Evolutionary conservation across 2,329 filamentous ascomycete species (phyloP), one percentile per base, ranked within the genome.

Genomic region (Byssochlamys sp.): DNA sequence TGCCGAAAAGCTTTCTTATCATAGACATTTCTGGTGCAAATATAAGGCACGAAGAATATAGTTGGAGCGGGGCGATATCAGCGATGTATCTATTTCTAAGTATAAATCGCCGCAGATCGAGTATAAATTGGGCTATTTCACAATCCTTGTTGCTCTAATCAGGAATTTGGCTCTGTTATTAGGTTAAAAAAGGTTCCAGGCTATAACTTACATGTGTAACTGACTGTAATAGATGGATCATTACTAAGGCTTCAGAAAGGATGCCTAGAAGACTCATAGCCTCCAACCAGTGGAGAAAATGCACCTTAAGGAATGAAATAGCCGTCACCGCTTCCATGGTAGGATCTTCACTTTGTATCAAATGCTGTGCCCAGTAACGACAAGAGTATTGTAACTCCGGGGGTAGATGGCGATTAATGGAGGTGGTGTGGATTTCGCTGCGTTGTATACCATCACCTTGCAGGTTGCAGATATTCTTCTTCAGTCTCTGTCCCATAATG

Each of bases 281-380:
- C 55, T 70, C 63, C 10, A 70, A 14, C 67, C 63, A 67, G 52
- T 68, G 60, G 5, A 68, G 53, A 50, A 66, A 65, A 59, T 68
- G 59, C 51, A 55, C 31, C 31, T 60, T 26, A 5, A 67, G 57
- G 24, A 68, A 7, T 53, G 11, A 11, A 61, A n/a, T n/a, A n/a
- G n/a, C n/a, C n/a, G n/a, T n/a, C n/a, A n/a, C n/a, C n/a, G n/a
- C n/a, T n/a, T n/a, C n/a, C n/a, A n/a, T n/a, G n/a, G n/a, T n/a
- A n/a, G n/a, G 50, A 48, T 29, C 6, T 7, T 39, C 12, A 49
- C 60, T 59, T 54, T 63, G 48, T 12, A 56, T n/a, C 26, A 69
- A 19, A 63, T 72, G 65, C 39, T 68, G 51, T 25, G 62, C 61
- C 69, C 67, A 73, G 49, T 68, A 67, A 3, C 58, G 62, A 60